phyloP scores from a whole-genome alignment of 1,284 basidiomycete species.

The Amylostereum chailletii region DNA sequence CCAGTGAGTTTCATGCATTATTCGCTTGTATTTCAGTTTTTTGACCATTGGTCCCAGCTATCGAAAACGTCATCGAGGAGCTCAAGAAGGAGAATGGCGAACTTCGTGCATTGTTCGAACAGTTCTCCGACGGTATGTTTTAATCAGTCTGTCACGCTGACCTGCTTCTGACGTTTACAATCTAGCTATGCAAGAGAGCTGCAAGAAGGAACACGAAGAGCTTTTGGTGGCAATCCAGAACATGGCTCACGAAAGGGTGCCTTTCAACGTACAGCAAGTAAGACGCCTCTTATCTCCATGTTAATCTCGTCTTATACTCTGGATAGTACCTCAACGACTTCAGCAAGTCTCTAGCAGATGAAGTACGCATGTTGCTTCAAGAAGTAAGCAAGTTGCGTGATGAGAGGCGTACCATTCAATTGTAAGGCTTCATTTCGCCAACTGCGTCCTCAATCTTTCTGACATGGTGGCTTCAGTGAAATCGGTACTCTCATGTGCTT shows the following conservation, averaged over 20 bases:
- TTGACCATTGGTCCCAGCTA: constrained; percentile 23
- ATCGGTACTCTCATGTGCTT: constrained; percentile 57
- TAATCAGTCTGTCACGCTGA: no score
- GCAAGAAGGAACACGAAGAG: constrained; percentile 47
- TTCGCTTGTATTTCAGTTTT: not conserved
- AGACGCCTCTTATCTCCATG: constrained; percentile 15
- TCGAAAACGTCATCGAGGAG: constrained; percentile 45
- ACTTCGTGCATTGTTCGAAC: constrained; percentile 39
- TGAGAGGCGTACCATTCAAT: constrained; percentile 60
- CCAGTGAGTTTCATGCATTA: constrained; percentile 27
- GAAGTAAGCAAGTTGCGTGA: constrained; percentile 74
- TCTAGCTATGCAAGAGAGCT: no score
- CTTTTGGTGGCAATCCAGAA: constrained; percentile 52
- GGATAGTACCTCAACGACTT: constrained; percentile 69
- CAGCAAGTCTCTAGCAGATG: constrained; percentile 68
- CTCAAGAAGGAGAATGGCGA: constrained; percentile 43
- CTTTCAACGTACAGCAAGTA: constrained; percentile 71
- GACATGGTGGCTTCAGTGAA: constrained; percentile 35
- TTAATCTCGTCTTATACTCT: constrained; percentile 5
- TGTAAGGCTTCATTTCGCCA: constrained; percentile 37
- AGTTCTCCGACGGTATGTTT: constrained; percentile 43
- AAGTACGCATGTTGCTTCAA: constrained; percentile 66
- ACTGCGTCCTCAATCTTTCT: constrained; percentile 1
- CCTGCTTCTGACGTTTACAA: no score
- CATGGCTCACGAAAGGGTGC: constrained; percentile 62